Percentiles rank a stretch among this genome's conserved stretches.
phyloP scores from a whole-genome alignment of 2,329 filamentous ascomycete genomes.

The Ophiocordyceps camponoti-leonardi region DNA sequence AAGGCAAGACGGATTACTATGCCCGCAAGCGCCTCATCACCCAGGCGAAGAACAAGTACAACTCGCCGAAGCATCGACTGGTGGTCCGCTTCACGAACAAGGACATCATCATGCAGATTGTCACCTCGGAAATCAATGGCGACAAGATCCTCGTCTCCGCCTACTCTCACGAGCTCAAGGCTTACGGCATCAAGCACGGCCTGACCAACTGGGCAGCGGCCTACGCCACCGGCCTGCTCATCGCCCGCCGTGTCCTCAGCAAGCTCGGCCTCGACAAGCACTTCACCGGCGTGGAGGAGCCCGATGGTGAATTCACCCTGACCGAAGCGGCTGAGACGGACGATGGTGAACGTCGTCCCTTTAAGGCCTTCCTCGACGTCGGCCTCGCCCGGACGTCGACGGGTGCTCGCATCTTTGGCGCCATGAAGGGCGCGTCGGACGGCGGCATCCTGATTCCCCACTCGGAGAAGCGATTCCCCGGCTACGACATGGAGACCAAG shows the following conservation, averaged over 20 bases:
- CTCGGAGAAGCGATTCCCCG: slow-evolving; percentile 99
- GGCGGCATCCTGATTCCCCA: slow-evolving; percentile 94
- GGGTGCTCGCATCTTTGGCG: slow-evolving; percentile 96
- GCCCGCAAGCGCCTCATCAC: slow-evolving; percentile 98
- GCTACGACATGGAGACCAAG: slow-evolving; percentile 93
- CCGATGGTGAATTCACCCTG: slow-evolving; percentile 87
- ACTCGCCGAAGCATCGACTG: slow-evolving; percentile 98
- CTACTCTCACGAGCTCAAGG: slow-evolving; percentile 94
- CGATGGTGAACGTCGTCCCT: slow-evolving; percentile 87
- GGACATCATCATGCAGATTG: slow-evolving; percentile 97
- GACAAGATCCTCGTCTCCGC: slow-evolving; percentile 92
- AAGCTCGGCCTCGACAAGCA: slow-evolving; percentile 91
- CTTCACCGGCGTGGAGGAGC: slow-evolving; percentile 92
- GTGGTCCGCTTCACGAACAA: slow-evolving; percentile 99
- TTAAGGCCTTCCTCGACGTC: slow-evolving; percentile 98
- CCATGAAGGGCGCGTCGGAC: slow-evolving; percentile 99
- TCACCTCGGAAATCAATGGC: slow-evolving; percentile 87
- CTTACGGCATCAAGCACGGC: slow-evolving; percentile 95
- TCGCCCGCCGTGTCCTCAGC: slow-evolving; percentile 90
- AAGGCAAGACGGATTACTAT: slow-evolving; percentile 99
- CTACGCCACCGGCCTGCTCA: slow-evolving; percentile 90
- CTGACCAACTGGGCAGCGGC: slow-evolving; percentile 99
- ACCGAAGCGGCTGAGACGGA: slow-evolving; percentile 88
- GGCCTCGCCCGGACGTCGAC: slow-evolving; percentile 95
- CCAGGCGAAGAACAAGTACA: slow-evolving; percentile 99